Percentiles rank a stretch among this genome's conserved stretches.
phyloP scores from a whole-genome alignment of 140 eudicot species.

The Bidens hawaiensis region DNA sequence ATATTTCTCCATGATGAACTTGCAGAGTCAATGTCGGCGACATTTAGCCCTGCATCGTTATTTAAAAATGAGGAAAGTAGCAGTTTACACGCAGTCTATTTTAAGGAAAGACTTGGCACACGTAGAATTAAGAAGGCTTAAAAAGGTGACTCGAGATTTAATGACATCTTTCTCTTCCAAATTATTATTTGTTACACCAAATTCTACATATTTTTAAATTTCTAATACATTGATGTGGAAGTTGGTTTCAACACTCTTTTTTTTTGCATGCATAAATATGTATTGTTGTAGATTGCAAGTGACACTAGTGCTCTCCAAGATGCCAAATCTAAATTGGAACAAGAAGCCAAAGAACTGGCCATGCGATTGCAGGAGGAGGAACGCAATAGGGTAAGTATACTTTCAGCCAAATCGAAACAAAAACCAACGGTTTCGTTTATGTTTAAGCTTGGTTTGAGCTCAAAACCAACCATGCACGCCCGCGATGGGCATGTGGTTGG shows the following conservation, averaged over 20 bases:
- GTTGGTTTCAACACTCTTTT: not conserved
- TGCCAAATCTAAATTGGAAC: conserved; percentile 60
- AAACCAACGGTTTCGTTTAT: no score
- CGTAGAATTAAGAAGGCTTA: conserved; percentile 53
- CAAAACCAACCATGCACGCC: no score
- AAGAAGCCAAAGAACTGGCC: conserved; percentile 61
- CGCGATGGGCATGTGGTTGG: not conserved
- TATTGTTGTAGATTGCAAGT: conserved; percentile 52
- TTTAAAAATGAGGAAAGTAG: conserved; percentile 46
- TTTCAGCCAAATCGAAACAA: not conserved
- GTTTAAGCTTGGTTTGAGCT: no score
- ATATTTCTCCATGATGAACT: conserved; percentile 3
- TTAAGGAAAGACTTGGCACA: conserved; percentile 55
- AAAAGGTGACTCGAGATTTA: conserved; percentile 42
- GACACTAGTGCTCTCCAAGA: conserved; percentile 63
- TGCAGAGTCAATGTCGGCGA: conserved; percentile 52
- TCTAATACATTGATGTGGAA: conserved; percentile 8
- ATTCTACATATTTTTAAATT: conserved; percentile 5
- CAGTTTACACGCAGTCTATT: conserved; percentile 55
- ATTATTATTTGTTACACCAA: not conserved
- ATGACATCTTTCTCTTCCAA: not conserved
- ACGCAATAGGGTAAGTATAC: conserved; percentile 47
- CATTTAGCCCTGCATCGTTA: conserved; percentile 35
- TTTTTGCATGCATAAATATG: not conserved
- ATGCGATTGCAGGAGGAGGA: conserved; percentile 60